Evolutionary conservation across 2,329 filamentous ascomycete species (phyloP).

Genomic region (Passalora sequoiae): DNA sequence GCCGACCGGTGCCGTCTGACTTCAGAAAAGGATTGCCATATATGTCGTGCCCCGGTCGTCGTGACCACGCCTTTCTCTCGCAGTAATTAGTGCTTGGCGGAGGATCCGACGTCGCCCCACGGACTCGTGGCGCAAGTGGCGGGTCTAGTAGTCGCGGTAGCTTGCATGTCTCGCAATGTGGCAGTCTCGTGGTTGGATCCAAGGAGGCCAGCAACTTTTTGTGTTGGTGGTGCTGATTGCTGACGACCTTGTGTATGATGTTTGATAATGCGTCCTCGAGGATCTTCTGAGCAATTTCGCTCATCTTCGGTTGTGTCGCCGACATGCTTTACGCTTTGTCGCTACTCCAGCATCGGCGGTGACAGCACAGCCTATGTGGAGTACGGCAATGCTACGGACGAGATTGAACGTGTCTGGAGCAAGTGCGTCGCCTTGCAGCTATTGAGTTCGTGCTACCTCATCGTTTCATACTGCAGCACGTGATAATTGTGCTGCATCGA

Average conservation of each 20-base stretch:
- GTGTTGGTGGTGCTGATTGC: constrained; percentile 72
- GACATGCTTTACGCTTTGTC: constrained; percentile 2
- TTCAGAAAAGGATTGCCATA: constrained; percentile 77
- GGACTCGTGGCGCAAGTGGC: constrained; percentile 48
- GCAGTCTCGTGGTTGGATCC: constrained; percentile 64
- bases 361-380: too few relatives aligned
- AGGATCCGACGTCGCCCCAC: constrained; percentile 35
- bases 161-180: constrained; percentile 68
- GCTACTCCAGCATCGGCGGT: too few relatives aligned
- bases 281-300: constrained; percentile 51
- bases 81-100: constrained; percentile 58
- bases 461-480: too few relatives aligned
- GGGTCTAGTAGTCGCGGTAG: constrained; percentile 69
- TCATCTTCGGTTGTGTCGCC: constrained; percentile 11
- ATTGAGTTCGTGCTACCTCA: too few relatives aligned
- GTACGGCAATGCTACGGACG: too few relatives aligned
- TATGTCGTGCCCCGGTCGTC: constrained; percentile 71
- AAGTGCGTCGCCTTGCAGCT: too few relatives aligned
- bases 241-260: constrained; percentile 67
- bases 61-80: constrained; percentile 72
- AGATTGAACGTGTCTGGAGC: too few relatives aligned
- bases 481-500: too few relatives aligned
- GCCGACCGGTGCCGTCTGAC: constrained; percentile 51
- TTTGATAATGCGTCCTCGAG: constrained; percentile 73
- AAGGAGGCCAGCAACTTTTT: constrained; percentile 72